Base-by-base conservation (phyloP, 2,329 filamentous ascomycete genomes). In the Onygena corvina region DNA sequence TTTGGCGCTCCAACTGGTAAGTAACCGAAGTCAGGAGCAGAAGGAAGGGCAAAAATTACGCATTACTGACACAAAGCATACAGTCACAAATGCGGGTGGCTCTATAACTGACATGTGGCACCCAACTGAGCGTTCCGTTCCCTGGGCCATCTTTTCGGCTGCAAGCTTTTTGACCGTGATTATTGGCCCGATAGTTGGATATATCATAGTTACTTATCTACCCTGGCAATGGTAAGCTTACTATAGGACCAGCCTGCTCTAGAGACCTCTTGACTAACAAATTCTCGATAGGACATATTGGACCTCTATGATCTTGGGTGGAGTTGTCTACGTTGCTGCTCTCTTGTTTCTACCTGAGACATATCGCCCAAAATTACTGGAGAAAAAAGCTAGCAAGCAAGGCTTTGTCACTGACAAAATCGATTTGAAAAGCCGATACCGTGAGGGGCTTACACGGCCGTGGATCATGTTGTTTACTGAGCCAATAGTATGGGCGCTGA, bases 161-260 rank as follows among this genome's bases (percentile, higher is more conserved):
- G 76, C 75, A 1, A 80, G 81, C 0, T 68, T 84, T 0, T 71
- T 84, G 0, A 81, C 81, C 0, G 80, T 81, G 2, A 78, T 77
- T 0, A 66, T 83, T 3, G 81, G 81, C 0, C 81, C 81, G 0
- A 76, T 85, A 1, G 49, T 51, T 54, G 30, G 30, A 46, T 40
- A 45, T 34, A 20, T 33, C 36, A 27, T 31, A 20, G 16, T 44
- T 30, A 7, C 42, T 35, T 42, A 14, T 20, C 9, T 34, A 23
- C 5, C 12, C 23, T 14, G 34, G 12, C 14, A 40, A 16, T 25
- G 30, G 1, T 49, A 51, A 47, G 71, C 79, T 0, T 66, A 81
- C 56, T 53, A 76, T 68, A 77, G 74, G 4, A 79, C 74, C 0
- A 87, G 83, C 30, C 7, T 9, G 3, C 4, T 4, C 14, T 33